Evolutionary conservation across 768 basidiomycete genomes (phyloP).

Genomic region (Boletus bicolor): DNA sequence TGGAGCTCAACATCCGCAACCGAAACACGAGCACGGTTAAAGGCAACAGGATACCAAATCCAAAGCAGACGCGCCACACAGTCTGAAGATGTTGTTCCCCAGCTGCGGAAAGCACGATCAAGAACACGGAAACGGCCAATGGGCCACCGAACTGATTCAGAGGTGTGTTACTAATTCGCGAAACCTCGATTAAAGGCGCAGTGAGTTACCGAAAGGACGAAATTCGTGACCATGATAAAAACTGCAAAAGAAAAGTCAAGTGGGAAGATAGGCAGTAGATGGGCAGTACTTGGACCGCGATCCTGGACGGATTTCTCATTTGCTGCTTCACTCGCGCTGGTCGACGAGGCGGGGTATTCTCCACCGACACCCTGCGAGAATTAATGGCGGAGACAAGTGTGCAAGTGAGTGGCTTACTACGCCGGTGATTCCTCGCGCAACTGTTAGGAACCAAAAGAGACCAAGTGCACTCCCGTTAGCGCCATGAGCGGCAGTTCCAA

Average conservation of each 20-base stretch:
- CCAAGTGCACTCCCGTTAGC: conserved; percentile 51
- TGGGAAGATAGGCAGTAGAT: conserved; percentile 3
- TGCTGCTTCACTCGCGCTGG: conserved; percentile 67
- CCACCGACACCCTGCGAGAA: conserved; percentile 61
- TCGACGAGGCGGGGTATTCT: conserved; percentile 73
- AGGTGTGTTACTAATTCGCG: background rate
- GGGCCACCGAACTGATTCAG: conserved; percentile 57
- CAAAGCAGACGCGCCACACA: conserved; percentile 68
- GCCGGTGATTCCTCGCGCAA: conserved; percentile 69
- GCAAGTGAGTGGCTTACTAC: conserved; percentile 39
- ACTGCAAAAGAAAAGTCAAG: conserved; percentile 33
- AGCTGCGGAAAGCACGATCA: conserved; percentile 66
- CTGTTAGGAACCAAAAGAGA: conserved; percentile 72
- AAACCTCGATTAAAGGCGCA: background rate
- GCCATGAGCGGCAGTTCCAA: conserved; percentile 68
- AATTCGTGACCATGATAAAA: conserved; percentile 76
- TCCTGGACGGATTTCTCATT: conserved; percentile 61
- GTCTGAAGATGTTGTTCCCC: conserved; percentile 58
- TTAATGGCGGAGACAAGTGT: background rate
- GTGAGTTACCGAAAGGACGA: conserved; percentile 54
- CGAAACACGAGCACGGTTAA: conserved; percentile 71
- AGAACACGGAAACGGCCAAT: conserved; percentile 60
- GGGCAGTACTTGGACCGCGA: conserved; percentile 52
- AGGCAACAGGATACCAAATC: conserved; percentile 59
- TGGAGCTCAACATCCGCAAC: conserved; percentile 66